Conservation (phyloP, 495 filamentous ascomycete genomes). For the Jackrogersella minutella region DNA sequence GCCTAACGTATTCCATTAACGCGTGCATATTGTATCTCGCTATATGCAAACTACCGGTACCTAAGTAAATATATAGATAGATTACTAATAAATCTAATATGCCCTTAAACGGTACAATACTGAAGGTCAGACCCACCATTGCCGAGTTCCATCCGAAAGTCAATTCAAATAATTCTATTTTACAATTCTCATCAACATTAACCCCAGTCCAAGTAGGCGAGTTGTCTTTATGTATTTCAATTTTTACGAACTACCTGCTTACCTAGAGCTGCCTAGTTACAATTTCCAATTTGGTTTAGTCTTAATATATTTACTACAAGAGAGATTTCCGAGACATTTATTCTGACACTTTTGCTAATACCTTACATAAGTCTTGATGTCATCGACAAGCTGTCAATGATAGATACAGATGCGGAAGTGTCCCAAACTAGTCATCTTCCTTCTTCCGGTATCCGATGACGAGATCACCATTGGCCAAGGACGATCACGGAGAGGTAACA, state of each 20-base stretch:
- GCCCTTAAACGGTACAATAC: neutral
- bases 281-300: no score
- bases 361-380: conserved; percentile 25
- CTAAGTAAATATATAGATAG: no score
- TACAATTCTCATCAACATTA: neutral
- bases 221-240: no score
- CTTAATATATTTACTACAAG: no score
- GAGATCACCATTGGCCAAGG: neutral
- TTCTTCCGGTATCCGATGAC: conserved; percentile 11
- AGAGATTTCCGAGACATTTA: conserved; percentile 4
- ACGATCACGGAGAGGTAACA: neutral
- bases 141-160: neutral
- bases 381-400: conserved; percentile 6
- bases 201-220: no score
- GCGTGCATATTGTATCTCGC: neutral
- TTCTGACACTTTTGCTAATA: neutral
- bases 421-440: neutral
- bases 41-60: conserved; percentile 12
- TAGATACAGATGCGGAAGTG: neutral
- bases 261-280: no score
- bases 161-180: no score
- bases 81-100: no score
- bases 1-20: no score
- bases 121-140: neutral
- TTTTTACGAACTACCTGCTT: no score